Evolutionary conservation across 1,284 basidiomycete genomes (phyloP), one percentile per base, ranked within the genome.

Genomic region (Meira nashicola): DNA sequence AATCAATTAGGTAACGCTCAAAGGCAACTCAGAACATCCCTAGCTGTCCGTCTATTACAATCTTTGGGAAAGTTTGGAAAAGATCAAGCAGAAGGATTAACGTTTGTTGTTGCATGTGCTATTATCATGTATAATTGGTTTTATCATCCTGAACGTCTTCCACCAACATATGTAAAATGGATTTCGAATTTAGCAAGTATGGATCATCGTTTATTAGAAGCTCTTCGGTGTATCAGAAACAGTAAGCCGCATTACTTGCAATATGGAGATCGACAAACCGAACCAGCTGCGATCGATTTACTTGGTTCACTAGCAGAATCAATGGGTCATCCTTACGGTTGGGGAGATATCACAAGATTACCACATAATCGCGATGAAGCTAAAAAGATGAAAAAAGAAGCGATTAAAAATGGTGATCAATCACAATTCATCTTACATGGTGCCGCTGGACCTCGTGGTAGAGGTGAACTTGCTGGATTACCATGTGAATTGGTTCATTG

Each of bases 401-500:
- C 68, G 0, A 43, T 62, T 3, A 44, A 17, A 19, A 52, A 7
- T 55, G 50, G 7, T 47, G 46, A 25, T 53, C 19, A 11, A 53
- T 53, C n/a, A 17, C 19, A 23, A 10, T 75, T 62, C 52, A 59
- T 70, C 39, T 55, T 71, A 17, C 59, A 62, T 40, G 69, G 70
- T 47, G 73, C 65, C n/a, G 52, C 53, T 6, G 76, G 58, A 4
- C 61, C 64, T 2, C 48, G 71, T 21, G 70, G 71, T 12, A 50
- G 68, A 11, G 71, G 71, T 5, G 62, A 71, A 56, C 68, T 74
- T 68, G 70, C 61, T 25, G 71, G 71, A 0, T 68, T 80, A 57
- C 72, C 76, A n/a, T 80, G 79, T 64, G 65, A 71, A 39, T 58
- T 80, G 37, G 76, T 80, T 1, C 79, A 80, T 57, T 78, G 78